Base-by-base conservation (phyloP, 2,329 filamentous ascomycete species). In the Aspergillus pseudoterreus region DNA sequence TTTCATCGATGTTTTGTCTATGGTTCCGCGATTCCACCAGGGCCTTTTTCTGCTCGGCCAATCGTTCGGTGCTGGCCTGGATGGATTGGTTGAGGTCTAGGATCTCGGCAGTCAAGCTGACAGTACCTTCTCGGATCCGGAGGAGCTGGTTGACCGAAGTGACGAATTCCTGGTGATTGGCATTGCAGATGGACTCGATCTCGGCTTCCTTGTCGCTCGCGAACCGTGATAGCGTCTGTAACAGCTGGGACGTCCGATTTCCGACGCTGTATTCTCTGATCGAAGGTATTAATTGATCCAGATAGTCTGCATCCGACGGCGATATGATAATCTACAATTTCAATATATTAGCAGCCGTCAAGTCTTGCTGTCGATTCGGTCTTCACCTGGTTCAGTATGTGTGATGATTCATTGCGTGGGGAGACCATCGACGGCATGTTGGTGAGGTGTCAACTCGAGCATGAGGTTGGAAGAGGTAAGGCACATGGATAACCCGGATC, bases 151-250 rank as follows among this genome's bases (percentile, higher is more conserved):
- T 95, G 60, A 99, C 91, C 0, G 92, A 96, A 58, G 83, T 84
- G 32, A 97, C 86, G 66, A 99, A 99, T 65, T 96, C 94, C 66
- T 97, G 92, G 65, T 99, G 94, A 64, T 96, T 96, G 10, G 89
- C 92, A 63, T 96, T 85, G 62, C 94, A 96, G 62, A 97, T 95
- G 19, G 84, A 84, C 74, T 99, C 94, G 58, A 99, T 97, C 63
- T 97, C 92, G 12, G 82, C 74, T 70, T 99, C 94, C 54, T 92
- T 86, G 43, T 94, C 89, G 60, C 87, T 85, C 32, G 92, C 89
- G 70, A 96, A 95, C 60, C 86, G 84, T 43, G 85, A 83, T 50
- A 95, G 79, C 54, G 88, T 88, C 62, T 92, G 86, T 45, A 91
- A 83, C 38, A 99, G 80, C 52, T 85, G 83, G 36, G 79, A 79